A percentile compares a stretch with the other conserved stretches of the same genome.
phyloP scores from a whole-genome alignment of 1,284 basidiomycete species.

The Lentinula novae-zelandiae region DNA sequence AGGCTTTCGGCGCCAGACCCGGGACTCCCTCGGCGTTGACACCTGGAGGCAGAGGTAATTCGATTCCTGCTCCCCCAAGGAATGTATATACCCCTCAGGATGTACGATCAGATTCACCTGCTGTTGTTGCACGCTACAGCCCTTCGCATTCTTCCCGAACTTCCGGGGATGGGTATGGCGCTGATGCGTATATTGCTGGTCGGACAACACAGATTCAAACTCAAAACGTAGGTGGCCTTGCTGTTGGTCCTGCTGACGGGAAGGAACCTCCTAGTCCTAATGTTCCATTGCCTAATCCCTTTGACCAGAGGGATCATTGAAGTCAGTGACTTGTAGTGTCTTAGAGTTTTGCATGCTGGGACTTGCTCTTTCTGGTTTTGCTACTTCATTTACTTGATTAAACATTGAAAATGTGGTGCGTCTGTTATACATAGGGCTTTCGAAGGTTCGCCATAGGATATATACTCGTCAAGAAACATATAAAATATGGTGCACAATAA shows the following conservation, averaged over 20 bases:
- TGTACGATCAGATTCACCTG: neutral
- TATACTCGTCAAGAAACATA: too few species aligned
- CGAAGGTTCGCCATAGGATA: too few species aligned
- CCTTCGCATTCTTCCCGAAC: neutral
- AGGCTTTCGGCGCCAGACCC: neutral
- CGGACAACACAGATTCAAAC: neutral
- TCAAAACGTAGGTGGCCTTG: neutral
- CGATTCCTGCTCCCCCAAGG: neutral
- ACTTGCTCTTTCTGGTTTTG: neutral
- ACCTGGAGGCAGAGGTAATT: neutral
- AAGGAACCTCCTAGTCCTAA: neutral
- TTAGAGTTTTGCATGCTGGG: neutral
- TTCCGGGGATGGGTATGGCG: neutral
- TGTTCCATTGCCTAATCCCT: neutral
- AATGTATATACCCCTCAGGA: neutral
- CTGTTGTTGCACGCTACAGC: neutral
- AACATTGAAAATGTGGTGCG: neutral
- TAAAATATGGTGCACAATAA: too few species aligned
- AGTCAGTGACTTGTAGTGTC: neutral
- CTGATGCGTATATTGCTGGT: neutral
- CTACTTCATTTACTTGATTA: neutral
- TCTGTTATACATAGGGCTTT: neutral
- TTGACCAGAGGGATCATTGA: neutral
- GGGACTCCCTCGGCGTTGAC: constrained; percentile 1
- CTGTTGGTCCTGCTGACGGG: neutral